Evolutionary conservation across 805 yeast species (phyloP).

Genomic region (Torulaspora delbrueckii): DNA sequence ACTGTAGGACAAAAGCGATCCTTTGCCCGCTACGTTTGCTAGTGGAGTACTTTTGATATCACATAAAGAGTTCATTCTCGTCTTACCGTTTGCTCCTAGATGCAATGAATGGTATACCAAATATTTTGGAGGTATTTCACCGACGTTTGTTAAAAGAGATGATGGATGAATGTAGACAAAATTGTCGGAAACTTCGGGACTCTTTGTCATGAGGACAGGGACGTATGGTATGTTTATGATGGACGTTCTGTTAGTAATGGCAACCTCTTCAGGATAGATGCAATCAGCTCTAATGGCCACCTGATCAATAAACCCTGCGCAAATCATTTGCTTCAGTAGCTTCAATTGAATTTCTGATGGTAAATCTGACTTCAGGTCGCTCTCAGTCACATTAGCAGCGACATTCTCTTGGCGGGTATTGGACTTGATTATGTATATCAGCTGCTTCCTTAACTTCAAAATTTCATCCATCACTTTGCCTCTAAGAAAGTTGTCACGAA

Average conservation of each 20-base stretch:
- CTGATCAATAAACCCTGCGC: constrained; percentile 91
- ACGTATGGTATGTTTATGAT: constrained; percentile 61
- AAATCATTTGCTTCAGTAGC: constrained; percentile 83
- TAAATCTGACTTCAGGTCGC: constrained; percentile 51
- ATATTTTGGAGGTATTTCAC: constrained; percentile 68
- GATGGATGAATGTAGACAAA: constrained; percentile 75
- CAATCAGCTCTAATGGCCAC: constrained; percentile 78
- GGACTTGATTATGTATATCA: constrained; percentile 66
- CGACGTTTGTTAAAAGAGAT: constrained; percentile 51
- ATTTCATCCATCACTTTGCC: constrained; percentile 84
- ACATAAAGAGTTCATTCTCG: constrained; percentile 70
- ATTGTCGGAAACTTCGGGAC: constrained; percentile 43
- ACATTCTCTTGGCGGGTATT: constrained; percentile 57
- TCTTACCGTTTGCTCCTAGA: constrained; percentile 44
- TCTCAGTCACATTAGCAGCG: constrained; percentile 43
- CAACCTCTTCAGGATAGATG: constrained; percentile 57
- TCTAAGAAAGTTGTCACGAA: constrained; percentile 61
- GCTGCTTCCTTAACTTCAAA: constrained; percentile 70
- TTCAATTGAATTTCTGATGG: constrained; percentile 68
- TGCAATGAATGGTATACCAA: constrained; percentile 69
- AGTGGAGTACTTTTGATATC: constrained; percentile 71
- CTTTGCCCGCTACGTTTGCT: constrained; percentile 67
- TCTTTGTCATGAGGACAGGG: constrained; percentile 43
- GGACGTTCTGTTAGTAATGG: constrained; percentile 51
- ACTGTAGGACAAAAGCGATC: constrained; percentile 74